phyloP scores from a whole-genome alignment of 1,284 basidiomycete genomes.

The Cutaneotrichosporon mucoides region DNA sequence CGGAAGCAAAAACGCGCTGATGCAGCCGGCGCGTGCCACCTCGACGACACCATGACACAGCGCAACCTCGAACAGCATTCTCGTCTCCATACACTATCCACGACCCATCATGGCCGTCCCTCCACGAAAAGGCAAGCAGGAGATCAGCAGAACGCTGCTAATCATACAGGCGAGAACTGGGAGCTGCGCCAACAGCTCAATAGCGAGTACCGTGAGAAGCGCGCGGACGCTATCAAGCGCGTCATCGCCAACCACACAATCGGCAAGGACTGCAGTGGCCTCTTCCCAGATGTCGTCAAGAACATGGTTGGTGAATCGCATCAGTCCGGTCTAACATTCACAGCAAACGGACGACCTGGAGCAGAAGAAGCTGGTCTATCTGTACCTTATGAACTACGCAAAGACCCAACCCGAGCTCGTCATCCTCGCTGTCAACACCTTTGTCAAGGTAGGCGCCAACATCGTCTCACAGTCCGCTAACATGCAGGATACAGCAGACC shows the following conservation, averaged over 20 bases:
- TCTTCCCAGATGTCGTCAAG: conserved; percentile 97
- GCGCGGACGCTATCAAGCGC: conserved; percentile 97
- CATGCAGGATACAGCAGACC: conserved; percentile 82
- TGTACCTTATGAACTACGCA: conserved; percentile 98
- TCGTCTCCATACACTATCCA: no score
- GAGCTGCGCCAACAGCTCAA: conserved; percentile 93
- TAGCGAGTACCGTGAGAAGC: conserved; percentile 88
- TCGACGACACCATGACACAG: not conserved
- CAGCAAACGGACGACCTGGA: conserved; percentile 53
- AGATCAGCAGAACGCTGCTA: not conserved
- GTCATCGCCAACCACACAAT: conserved; percentile 96
- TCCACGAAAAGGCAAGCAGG: conserved; percentile 27
- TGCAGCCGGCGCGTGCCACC: not conserved
- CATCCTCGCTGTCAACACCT: conserved; percentile 97
- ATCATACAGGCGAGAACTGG: conserved; percentile 71
- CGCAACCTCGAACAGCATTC: no score
- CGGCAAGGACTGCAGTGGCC: conserved; percentile 91
- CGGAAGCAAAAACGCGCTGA: conserved; percentile 1
- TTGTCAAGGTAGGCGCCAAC: conserved; percentile 60
- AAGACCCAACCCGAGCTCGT: conserved; percentile 97
- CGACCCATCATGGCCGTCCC: conserved; percentile 25
- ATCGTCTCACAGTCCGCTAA: not conserved
- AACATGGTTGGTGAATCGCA: conserved; percentile 63
- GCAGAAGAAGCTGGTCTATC: conserved; percentile 71
- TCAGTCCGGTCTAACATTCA: conserved; percentile 4